These are phyloP conservation scores for Alternaria conjuncta DNA, from an alignment of 2,329 filamentous ascomycete species.

Conservation along the genomic window DNA sequence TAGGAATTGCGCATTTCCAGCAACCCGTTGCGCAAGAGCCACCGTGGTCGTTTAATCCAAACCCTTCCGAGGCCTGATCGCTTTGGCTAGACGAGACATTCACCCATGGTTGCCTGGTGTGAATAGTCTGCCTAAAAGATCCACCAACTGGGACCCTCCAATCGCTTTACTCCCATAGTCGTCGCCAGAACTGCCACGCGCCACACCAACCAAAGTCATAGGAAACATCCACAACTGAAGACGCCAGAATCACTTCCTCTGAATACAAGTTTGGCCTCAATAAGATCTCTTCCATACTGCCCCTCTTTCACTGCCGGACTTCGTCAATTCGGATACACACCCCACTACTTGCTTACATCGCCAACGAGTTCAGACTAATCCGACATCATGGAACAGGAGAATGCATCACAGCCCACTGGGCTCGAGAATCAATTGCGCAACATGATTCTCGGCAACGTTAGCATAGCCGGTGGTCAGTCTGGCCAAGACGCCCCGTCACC, in stretches of 20 bases:
- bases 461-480: conserved; percentile 27
- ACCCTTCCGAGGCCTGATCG: background rate
- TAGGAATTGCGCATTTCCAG: background rate
- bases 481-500: conserved; percentile 22
- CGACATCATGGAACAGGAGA: conserved; percentile 26
- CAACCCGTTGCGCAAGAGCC: background rate
- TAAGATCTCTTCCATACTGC: background rate
- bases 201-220: background rate
- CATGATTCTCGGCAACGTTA: conserved; percentile 65
- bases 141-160: background rate
- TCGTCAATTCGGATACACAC: background rate
- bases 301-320: background rate
- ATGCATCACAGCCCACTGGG: conserved; percentile 14
- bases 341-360: background rate
- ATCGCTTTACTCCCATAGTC: background rate
- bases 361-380: background rate
- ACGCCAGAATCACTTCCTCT: background rate
- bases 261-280: background rate
- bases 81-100: background rate
- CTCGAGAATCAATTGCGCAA: conserved; percentile 64
- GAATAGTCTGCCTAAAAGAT: background rate
- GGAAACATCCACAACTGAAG: background rate
- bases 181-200: background rate
- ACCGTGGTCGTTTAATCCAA: background rate
- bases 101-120: background rate